Percentiles rank a stretch among this genome's conserved stretches.
phyloP scores from a whole-genome alignment of 2,329 filamentous ascomycete species.

The Hypoxylon rubiginosum region DNA sequence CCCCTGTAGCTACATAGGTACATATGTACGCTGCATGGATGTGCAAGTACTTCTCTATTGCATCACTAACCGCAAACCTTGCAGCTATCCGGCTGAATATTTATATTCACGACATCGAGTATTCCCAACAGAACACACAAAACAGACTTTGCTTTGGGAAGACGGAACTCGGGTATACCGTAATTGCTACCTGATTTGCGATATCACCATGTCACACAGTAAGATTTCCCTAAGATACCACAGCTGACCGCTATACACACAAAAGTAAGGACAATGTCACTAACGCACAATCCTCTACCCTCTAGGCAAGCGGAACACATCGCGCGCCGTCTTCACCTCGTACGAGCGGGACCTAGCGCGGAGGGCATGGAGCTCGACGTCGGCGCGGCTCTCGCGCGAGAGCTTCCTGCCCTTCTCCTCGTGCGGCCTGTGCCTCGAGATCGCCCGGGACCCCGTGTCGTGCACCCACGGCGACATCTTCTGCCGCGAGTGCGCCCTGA shows the following conservation, averaged over 20 bases:
- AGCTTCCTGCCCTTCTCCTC: slow-evolving; percentile 93
- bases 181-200: background rate
- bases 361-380: slow-evolving; percentile 82
- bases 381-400: slow-evolving; percentile 88
- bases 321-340: slow-evolving; percentile 91
- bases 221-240: slow-evolving; percentile 34
- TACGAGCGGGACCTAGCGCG: slow-evolving; percentile 89
- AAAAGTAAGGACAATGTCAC: slow-evolving; percentile 28
- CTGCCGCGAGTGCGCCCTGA: slow-evolving; percentile 93
- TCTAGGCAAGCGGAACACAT: slow-evolving; percentile 87
- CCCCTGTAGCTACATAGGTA: background rate
- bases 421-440: slow-evolving; percentile 87
- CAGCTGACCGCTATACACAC: background rate
- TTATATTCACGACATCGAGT: background rate
- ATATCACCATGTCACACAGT: slow-evolving; percentile 62
- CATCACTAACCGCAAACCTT: background rate
- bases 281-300: slow-evolving; percentile 7
- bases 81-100: slow-evolving; percentile 1
- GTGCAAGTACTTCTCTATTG: background rate
- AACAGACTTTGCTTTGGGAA: background rate
- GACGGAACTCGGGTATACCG: background rate
- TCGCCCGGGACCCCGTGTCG: slow-evolving; percentile 84
- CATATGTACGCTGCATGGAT: background rate
- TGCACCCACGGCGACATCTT: slow-evolving; percentile 91
- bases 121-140: background rate